Conservation (phyloP, 1,284 basidiomycete genomes). For the Meripilus lineatus region DNA sequence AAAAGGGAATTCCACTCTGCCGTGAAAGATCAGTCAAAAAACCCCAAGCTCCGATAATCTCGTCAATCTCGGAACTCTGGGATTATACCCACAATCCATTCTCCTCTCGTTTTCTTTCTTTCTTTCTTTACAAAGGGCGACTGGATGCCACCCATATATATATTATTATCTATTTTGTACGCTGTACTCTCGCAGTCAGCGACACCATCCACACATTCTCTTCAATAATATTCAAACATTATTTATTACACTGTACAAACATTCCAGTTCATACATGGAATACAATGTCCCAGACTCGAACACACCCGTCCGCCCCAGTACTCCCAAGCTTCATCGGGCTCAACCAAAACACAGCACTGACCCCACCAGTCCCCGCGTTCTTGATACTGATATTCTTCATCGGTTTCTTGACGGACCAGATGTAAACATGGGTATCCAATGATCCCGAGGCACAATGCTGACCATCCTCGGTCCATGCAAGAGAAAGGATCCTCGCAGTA, state of each 20-base stretch:
- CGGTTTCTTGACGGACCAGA: constrained; percentile 81
- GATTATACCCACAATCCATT: too few species aligned
- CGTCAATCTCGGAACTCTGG: too few species aligned
- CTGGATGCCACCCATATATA: not conserved
- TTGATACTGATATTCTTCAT: constrained; percentile 80
- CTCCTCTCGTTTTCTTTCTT: too few species aligned
- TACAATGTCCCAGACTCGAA: constrained; percentile 70
- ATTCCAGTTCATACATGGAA: constrained; percentile 38
- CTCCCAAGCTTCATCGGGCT: constrained; percentile 54
- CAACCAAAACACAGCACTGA: constrained; percentile 81
- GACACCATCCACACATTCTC: not conserved
- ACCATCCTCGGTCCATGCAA: constrained; percentile 76
- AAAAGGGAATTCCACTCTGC: too few species aligned
- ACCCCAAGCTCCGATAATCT: too few species aligned
- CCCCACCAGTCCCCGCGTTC: constrained; percentile 81
- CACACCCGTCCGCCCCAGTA: constrained; percentile 82
- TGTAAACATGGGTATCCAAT: constrained; percentile 87
- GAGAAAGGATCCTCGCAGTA: constrained; percentile 73
- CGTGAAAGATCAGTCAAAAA: too few species aligned
- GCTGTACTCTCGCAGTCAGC: not conserved
- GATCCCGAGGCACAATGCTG: constrained; percentile 82
- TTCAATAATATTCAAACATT: constrained; percentile 1
- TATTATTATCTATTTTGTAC: not conserved
- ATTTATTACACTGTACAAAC: too few species aligned
- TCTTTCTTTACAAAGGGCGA: too few species aligned